Conservation (phyloP, 805 yeast genomes). For the Brettanomyces anomalus region DNA sequence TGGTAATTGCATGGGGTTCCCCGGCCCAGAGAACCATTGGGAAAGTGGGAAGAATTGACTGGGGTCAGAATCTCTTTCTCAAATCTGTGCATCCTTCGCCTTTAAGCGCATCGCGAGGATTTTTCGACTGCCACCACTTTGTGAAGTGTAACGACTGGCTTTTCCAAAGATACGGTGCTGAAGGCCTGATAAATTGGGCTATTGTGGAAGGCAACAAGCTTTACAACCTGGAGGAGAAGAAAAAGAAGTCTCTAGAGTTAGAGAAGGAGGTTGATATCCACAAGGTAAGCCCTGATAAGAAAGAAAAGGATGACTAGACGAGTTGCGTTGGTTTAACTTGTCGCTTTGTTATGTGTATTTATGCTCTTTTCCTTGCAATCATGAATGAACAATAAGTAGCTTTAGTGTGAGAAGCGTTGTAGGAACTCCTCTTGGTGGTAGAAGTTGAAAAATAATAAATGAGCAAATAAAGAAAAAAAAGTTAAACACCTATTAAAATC, state of each 20-base stretch:
- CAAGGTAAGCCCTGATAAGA: background rate
- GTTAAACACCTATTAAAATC: no score
- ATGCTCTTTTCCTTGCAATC: no score
- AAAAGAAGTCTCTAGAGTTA: background rate
- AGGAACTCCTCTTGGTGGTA: no score
- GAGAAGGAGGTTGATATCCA: background rate
- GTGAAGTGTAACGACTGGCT: constrained; percentile 74
- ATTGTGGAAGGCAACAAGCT: constrained; percentile 6
- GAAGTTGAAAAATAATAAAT: no score
- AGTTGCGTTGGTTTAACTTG: no score
- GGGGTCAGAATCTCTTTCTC: constrained; percentile 39
- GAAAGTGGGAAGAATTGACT: constrained; percentile 20
- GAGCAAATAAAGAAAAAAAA: no score
- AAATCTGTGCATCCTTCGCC: constrained; percentile 93
- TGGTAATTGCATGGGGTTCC: constrained; percentile 55
- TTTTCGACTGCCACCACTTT: constrained; percentile 72
- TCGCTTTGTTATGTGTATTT: no score
- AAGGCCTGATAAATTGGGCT: constrained; percentile 20
- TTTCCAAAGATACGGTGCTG: constrained; percentile 26
- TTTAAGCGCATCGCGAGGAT: constrained; percentile 80
- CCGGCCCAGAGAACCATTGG: constrained; percentile 33
- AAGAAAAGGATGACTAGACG: background rate
- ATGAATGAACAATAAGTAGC: no score
- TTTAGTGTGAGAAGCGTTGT: no score
- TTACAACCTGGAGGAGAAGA: background rate